Evolutionary conservation across 257 asterid species (phyloP), one percentile per base, ranked within the genome.

Genomic region (Solanum etuberosum): DNA sequence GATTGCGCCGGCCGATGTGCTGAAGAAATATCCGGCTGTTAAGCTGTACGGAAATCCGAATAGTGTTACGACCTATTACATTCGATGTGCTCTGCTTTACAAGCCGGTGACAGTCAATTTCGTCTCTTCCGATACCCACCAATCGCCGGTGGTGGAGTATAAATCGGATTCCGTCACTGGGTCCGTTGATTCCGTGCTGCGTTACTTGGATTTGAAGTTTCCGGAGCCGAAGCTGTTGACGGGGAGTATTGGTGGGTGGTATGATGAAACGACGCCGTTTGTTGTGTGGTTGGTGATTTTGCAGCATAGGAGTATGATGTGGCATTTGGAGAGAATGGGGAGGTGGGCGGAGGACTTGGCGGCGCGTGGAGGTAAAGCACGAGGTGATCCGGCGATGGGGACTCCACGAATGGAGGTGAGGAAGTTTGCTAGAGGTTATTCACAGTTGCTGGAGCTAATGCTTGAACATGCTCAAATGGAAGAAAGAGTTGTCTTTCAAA

Each of bases 391-490:
- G 87, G 92, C 94, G 32, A 94, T 95, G 98, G 99, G 99, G 57
- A 97, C 93, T 70, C 97, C 97, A 4, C 83, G 93, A 68, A 97
- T 95, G 99, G 99, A 97, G 95, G 90, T 97, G 92, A 93, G 92
- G 92, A 97, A 95, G 90, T 95, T 95, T 65, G 97, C 91, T 18
- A 93, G 90, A 88, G 93, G 95, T 83, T 97, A 95, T 88, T 89
- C 92, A 54, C 95, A 91, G 92, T 86, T 97, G 89, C 88, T 92
- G 89, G 96, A 95, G 90, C 88, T 97, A 86, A 85, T 97, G 95
- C 92, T 95, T 54, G 99, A 97, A 89, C 99, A 97, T 92, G 99
- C 99, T 88, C 98, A 96, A 90, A 97, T 97, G 99, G 99, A 97
- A 92, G 99, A 97, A 90, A 95, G 77, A 43, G 94, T 97, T 76